Evolutionary conservation across 305 asterid species (phyloP).

Genomic region (Euphrasia arctica): DNA sequence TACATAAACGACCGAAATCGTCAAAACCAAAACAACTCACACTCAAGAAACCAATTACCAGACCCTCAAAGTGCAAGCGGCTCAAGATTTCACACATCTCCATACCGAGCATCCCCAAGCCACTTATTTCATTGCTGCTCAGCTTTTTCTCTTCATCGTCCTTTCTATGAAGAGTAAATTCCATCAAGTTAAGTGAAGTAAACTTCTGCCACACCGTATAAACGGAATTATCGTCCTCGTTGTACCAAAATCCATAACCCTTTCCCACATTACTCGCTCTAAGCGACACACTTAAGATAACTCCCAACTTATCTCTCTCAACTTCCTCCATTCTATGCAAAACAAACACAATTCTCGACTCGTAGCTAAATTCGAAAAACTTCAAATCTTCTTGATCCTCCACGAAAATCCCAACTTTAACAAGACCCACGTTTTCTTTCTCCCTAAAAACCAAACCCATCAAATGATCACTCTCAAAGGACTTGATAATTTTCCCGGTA

Average conservation of each 20-base stretch:
- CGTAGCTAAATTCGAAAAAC: slow-evolving; percentile 47
- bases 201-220: slow-evolving; percentile 57
- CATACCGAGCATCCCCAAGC: slow-evolving; percentile 49
- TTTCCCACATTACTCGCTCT: slow-evolving; percentile 48
- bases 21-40: slow-evolving; percentile 49
- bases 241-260: slow-evolving; percentile 73
- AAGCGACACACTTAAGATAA: slow-evolving; percentile 37
- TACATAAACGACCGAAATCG: slow-evolving; percentile 49
- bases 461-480: slow-evolving; percentile 33
- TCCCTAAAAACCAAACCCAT: slow-evolving; percentile 43
- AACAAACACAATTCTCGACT: slow-evolving; percentile 50
- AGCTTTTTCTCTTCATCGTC: slow-evolving; percentile 28
- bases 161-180: slow-evolving; percentile 29
- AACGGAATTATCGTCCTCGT: slow-evolving; percentile 45
- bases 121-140: slow-evolving; percentile 32
- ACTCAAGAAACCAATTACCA: slow-evolving; percentile 52
- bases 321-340: slow-evolving; percentile 46
- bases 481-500: slow-evolving; percentile 38
- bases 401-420: slow-evolving; percentile 47
- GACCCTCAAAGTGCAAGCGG: slow-evolving; percentile 65
- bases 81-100: slow-evolving; percentile 61
- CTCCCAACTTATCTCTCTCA: slow-evolving; percentile 39
- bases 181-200: slow-evolving; percentile 26
- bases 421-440: slow-evolving; percentile 47
- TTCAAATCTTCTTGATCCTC: slow-evolving; percentile 31